Percentiles rank a stretch among this genome's conserved stretches.
These are phyloP conservation scores for Capsicum pubescens DNA, from an alignment of 257 asterid genomes.

Conservation along the genomic window DNA sequence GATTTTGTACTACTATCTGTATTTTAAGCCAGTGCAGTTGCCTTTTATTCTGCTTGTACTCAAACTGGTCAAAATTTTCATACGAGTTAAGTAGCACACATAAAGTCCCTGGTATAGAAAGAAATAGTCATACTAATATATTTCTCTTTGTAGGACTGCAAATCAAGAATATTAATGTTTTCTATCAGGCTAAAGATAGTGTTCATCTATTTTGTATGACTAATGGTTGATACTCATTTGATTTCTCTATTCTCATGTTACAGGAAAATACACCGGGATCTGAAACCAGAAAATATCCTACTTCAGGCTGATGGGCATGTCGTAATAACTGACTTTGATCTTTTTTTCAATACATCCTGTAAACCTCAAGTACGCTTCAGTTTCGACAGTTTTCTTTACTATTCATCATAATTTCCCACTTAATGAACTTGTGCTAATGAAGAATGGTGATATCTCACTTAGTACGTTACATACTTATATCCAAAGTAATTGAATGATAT, in stretches of 20 bases:
- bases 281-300: constrained; percentile 84
- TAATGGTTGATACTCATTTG: constrained; percentile 11
- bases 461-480: background rate
- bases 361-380: constrained; percentile 50
- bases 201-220: background rate
- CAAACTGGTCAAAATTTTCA: background rate
- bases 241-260: constrained; percentile 33
- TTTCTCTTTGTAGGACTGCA: constrained; percentile 36
- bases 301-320: too few species aligned
- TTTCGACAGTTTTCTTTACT: background rate
- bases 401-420: background rate
- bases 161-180: background rate
- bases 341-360: too few species aligned
- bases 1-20: background rate
- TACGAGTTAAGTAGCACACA: constrained; percentile 13
- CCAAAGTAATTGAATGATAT: background rate
- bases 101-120: constrained; percentile 97
- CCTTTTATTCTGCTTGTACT: background rate
- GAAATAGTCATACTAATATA: constrained; percentile 84
- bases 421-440: background rate
- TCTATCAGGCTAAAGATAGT: too few species aligned
- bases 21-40: background rate
- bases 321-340: too few species aligned
- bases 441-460: background rate
- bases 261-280: constrained; percentile 91